A percentile compares a stretch with the other conserved stretches of the same genome.
These are phyloP conservation scores for Suillus placidus DNA, from an alignment of 768 basidiomycete species.

Conservation along the genomic window DNA sequence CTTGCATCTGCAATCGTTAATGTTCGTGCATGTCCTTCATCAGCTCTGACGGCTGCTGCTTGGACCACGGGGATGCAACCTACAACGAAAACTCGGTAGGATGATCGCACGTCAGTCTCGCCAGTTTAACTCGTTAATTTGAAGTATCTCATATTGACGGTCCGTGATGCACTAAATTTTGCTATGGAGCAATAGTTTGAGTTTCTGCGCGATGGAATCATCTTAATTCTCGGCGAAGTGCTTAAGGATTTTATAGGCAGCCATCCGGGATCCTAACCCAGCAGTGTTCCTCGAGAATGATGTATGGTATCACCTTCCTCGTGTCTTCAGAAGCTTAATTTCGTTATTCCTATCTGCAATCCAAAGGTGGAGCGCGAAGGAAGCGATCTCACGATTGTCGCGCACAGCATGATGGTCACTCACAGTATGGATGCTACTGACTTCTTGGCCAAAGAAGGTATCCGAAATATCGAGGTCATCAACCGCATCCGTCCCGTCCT, in stretches of 20 bases:
- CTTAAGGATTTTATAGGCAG: constrained; percentile 53
- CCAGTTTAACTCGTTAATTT: constrained; percentile 8
- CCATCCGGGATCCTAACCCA: constrained; percentile 97
- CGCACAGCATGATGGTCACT: constrained; percentile 97
- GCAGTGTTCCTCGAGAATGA: constrained; percentile 98
- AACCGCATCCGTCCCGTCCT: constrained; percentile 95
- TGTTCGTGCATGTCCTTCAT: constrained; percentile 47
- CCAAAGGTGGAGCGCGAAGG: constrained; percentile 94
- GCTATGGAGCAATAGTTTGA: constrained; percentile 99
- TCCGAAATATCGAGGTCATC: constrained; percentile 91
- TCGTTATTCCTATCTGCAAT: constrained; percentile 95
- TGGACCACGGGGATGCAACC: constrained; percentile 65
- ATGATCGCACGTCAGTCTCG: constrained; percentile 37
- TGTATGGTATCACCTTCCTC: constrained; percentile 97
- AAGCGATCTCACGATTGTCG: constrained; percentile 91
- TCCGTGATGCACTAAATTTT: constrained; percentile 94
- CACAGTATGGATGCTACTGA: constrained; percentile 95
- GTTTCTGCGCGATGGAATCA: constrained; percentile 93
- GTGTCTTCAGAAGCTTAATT: constrained; percentile 92
- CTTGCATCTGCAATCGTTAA: constrained; percentile 50
- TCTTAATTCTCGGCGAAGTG: constrained; percentile 92
- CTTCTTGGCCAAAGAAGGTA: constrained; percentile 88
- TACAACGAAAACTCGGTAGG: constrained; percentile 52
- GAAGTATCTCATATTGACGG: constrained; percentile 71
- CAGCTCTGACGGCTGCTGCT: constrained; percentile 44